A percentile compares a stretch with the other conserved stretches of the same genome.
phyloP scores from a whole-genome alignment of 2,329 filamentous ascomycete genomes.

The Aspergillus sp. region DNA sequence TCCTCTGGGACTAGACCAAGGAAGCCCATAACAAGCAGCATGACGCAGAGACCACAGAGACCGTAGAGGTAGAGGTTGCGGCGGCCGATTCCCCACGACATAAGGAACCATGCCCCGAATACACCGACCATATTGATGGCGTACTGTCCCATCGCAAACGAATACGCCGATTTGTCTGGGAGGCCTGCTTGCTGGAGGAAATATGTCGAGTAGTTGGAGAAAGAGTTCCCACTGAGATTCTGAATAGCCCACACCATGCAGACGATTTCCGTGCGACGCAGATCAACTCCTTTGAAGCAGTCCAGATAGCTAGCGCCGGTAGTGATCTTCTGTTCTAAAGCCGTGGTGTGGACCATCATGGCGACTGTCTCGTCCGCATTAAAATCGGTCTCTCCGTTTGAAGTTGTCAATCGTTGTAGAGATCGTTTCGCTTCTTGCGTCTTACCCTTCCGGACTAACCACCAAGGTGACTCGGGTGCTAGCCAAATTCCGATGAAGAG shows the following conservation, averaged over 20 bases:
- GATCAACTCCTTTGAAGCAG: slow-evolving; percentile 78
- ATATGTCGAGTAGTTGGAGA: slow-evolving; percentile 65
- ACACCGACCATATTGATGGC: slow-evolving; percentile 76
- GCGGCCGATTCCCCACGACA: slow-evolving; percentile 72
- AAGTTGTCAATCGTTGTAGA: slow-evolving; percentile 47
- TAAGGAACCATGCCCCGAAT: slow-evolving; percentile 77
- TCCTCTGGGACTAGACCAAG: slow-evolving; percentile 68
- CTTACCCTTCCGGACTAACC: slow-evolving; percentile 49
- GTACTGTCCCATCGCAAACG: slow-evolving; percentile 60
- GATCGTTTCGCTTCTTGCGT: slow-evolving; percentile 49
- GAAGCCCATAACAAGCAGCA: slow-evolving; percentile 84
- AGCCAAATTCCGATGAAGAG: slow-evolving; percentile 49
- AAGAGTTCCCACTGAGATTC: slow-evolving; percentile 63
- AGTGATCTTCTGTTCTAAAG: slow-evolving; percentile 74
- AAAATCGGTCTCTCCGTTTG: slow-evolving; percentile 63
- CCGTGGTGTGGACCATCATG: slow-evolving; percentile 91
- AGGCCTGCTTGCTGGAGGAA: slow-evolving; percentile 59
- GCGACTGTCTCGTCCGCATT: slow-evolving; percentile 80
- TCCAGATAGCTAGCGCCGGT: slow-evolving; percentile 73
- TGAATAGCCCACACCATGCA: slow-evolving; percentile 67
- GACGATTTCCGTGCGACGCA: slow-evolving; percentile 73
- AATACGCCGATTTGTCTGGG: slow-evolving; percentile 49
- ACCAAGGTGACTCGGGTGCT: slow-evolving; percentile 54
- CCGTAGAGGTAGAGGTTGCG: slow-evolving; percentile 75
- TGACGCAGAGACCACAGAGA: slow-evolving; percentile 68